phyloP scores from a whole-genome alignment of 768 basidiomycete genomes.

The Phlegmacium glaucopus region DNA sequence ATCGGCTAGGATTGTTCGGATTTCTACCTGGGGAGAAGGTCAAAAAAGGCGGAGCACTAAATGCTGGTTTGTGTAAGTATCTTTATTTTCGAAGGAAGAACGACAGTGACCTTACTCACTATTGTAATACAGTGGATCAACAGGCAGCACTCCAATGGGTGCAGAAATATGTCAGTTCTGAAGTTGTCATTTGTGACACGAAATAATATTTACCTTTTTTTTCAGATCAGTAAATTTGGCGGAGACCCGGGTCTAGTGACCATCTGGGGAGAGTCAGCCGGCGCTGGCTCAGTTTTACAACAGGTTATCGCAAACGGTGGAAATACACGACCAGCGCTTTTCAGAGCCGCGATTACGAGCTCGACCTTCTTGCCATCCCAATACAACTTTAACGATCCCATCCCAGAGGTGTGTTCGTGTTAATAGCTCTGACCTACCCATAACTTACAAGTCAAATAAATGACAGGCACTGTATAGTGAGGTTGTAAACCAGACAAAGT shows the following conservation, averaged over 20 bases:
- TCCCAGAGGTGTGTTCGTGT: slow-evolving; percentile 31
- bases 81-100: background rate
- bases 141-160: slow-evolving; percentile 42
- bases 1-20: slow-evolving; percentile 41
- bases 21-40: slow-evolving; percentile 42
- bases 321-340: slow-evolving; percentile 40
- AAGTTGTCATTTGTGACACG: background rate
- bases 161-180: slow-evolving; percentile 30
- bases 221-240: slow-evolving; percentile 36
- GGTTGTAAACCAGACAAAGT: slow-evolving; percentile 35
- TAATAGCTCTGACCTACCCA: background rate
- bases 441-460: background rate
- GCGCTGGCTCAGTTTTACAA: slow-evolving; percentile 48
- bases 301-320: slow-evolving; percentile 46
- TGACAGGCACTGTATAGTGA: slow-evolving; percentile 17
- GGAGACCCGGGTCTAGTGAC: slow-evolving; percentile 37
- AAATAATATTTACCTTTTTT: background rate
- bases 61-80: slow-evolving; percentile 45
- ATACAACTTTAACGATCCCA: slow-evolving; percentile 38
- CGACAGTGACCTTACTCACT: background rate
- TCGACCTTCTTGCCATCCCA: slow-evolving; percentile 44
- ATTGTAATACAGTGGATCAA: slow-evolving; percentile 34
- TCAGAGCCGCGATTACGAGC: slow-evolving; percentile 41
- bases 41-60: slow-evolving; percentile 40
- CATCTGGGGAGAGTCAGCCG: slow-evolving; percentile 43